Base-by-base conservation (phyloP, 768 basidiomycete genomes). In the Pulveroboletus sp. region DNA sequence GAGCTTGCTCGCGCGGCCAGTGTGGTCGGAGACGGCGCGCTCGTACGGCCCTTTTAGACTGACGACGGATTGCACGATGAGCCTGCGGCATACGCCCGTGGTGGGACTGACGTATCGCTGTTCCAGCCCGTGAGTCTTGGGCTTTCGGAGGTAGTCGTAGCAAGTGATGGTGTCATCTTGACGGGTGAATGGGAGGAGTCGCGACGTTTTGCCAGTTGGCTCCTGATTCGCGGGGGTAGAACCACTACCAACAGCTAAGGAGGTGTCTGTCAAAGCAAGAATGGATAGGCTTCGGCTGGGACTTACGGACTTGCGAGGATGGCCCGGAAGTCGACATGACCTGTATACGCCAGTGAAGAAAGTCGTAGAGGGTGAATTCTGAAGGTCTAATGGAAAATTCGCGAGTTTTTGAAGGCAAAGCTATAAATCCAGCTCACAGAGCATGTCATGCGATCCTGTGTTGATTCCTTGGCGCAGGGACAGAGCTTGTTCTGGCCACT, bases 31-130 rank as follows among this genome's bases (percentile, higher is more conserved):
- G 33, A 59, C 40, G 8, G 24, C n/a, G n/a, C 39, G 31, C 38
- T 59, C 50, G 3, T 27, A 27, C 14, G 44, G 32, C 8, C 21
- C 38, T 0, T 6, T 21, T 8, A 57, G 57, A 8, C n/a, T n/a
- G n/a, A 43, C 18, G 31, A 51, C 40, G 15, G 58, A 31, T 39
- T 59, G 58, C 3, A 59, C n/a, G 8, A 39, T 12, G 31, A 59
- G 58, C 31, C 27, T 47, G 28, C 54, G 43, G 21, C 58, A 59
- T 18, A 2, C 0, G 7, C 58, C 58, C 15, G 54, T 59, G 14
- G 50, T 43, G n/a, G 58, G 43, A 31, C 58, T 56, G 27, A 59
- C 33, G n/a, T 56, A 59, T 41, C 58, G 43, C 43, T 56, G 58
- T 18, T 59, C 53, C 4, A 4, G 26, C 5, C 44, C 54, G 21